Evolutionary conservation across 495 filamentous ascomycete genomes (phyloP).

Genomic region (Astrocystis sublimbata): DNA sequence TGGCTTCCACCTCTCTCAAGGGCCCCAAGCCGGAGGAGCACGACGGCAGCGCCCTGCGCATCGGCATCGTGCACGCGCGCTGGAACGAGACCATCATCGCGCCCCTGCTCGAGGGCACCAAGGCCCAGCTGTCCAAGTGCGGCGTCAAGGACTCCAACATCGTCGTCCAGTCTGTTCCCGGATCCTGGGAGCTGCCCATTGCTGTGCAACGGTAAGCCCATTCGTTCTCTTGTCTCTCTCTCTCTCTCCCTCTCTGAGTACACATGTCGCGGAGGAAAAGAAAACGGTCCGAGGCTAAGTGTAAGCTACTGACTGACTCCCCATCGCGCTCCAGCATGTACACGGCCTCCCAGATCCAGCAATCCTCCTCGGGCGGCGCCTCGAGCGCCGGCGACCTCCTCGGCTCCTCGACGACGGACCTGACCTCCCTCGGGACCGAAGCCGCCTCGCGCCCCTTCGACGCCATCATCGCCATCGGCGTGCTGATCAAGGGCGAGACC

Average conservation of each 20-base stretch:
- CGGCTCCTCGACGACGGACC: conserved; percentile 64
- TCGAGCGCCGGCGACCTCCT: conserved; percentile 79
- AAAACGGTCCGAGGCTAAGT: not conserved
- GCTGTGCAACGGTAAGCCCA: conserved; percentile 74
- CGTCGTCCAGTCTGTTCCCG: conserved; percentile 83
- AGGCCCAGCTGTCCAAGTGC: conserved; percentile 52
- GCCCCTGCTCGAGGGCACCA: conserved; percentile 69
- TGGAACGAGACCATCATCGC: conserved; percentile 85
- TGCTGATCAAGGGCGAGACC: conserved; percentile 95
- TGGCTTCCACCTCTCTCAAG: conserved; percentile 37
- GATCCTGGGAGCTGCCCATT: conserved; percentile 89
- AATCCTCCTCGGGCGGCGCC: conserved; percentile 57
- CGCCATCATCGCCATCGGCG: conserved; percentile 91
- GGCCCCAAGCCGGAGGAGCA: conserved; percentile 47
- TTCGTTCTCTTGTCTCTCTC: not conserved
- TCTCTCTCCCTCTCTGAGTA: not conserved
- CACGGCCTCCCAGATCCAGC: conserved; percentile 83
- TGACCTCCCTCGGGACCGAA: conserved; percentile 40
- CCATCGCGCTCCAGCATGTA: conserved; percentile 60
- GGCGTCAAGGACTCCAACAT: conserved; percentile 90
- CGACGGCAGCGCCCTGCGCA: conserved; percentile 77
- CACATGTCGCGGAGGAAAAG: not conserved
- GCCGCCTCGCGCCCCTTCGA: conserved; percentile 67
- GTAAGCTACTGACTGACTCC: no score
- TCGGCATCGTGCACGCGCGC: conserved; percentile 92